phyloP scores from a whole-genome alignment of 768 basidiomycete genomes.

The Mycena leptocephala region DNA sequence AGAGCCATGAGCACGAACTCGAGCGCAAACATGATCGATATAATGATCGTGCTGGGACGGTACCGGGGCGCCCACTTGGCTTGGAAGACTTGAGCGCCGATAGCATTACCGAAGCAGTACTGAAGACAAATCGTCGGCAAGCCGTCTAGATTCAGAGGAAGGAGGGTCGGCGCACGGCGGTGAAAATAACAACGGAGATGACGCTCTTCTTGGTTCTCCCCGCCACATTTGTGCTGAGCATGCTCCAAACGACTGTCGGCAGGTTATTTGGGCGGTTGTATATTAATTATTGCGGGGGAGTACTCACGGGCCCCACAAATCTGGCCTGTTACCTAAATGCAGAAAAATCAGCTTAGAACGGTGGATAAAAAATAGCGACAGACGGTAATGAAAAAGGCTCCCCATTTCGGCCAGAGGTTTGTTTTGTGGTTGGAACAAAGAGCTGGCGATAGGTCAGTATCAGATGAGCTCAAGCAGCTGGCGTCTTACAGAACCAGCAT shows the following conservation, averaged over 20 bases:
- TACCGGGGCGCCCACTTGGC: conserved; percentile 14
- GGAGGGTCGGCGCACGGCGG: neutral
- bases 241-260: conserved; percentile 4
- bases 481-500: neutral
- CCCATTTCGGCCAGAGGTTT: conserved; percentile 13
- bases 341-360: neutral
- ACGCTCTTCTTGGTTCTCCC: conserved; percentile 9
- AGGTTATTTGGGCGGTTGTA: too few species aligned
- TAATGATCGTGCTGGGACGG: conserved; percentile 4
- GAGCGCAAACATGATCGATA: conserved; percentile 8
- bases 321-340: neutral
- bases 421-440: neutral
- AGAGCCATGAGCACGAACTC: conserved; percentile 1
- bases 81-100: conserved; percentile 11
- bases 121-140: neutral
- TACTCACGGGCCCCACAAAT: conserved; percentile 1
- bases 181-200: neutral
- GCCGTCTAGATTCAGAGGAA: too few species aligned
- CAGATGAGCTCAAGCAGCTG: neutral
- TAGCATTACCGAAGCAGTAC: conserved; percentile 9
- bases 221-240: conserved; percentile 9
- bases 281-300: neutral
- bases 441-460: neutral
- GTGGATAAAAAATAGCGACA: neutral
- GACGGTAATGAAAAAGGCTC: conserved; percentile 2